Percentiles rank a stretch among this genome's conserved stretches.
Evolutionary conservation across 2,329 filamentous ascomycete genomes (phyloP).

Genomic region (Sporothrix curviconia): DNA sequence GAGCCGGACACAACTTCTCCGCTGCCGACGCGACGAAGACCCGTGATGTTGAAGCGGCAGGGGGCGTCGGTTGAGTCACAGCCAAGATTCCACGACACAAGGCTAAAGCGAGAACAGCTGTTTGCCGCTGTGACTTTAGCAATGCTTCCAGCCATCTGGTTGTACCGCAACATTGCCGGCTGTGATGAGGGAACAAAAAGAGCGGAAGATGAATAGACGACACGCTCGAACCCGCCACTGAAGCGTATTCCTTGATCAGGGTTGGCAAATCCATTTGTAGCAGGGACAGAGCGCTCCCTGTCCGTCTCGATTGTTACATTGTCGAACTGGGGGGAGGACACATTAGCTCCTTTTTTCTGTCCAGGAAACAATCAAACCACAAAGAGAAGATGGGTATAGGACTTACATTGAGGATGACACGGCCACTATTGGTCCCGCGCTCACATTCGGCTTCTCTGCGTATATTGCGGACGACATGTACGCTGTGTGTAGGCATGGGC

Average conservation of each 20-base stretch:
- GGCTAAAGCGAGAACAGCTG: slow-evolving; percentile 30
- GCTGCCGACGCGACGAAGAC: slow-evolving; percentile 23
- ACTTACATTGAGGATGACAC: background rate
- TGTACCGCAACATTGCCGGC: slow-evolving; percentile 22
- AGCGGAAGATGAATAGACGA: slow-evolving; percentile 19
- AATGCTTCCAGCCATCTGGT: slow-evolving; percentile 18
- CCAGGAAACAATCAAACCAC: too few species aligned
- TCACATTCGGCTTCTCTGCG: background rate
- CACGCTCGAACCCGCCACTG: slow-evolving; percentile 29
- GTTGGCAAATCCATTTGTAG: slow-evolving; percentile 16
- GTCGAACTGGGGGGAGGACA: slow-evolving; percentile 21
- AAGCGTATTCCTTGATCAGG: slow-evolving; percentile 29
- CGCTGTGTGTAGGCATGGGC: background rate
- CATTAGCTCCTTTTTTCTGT: too few species aligned
- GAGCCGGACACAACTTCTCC: slow-evolving; percentile 22
- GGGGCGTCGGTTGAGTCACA: slow-evolving; percentile 29
- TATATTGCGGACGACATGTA: background rate
- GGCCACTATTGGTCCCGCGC: background rate
- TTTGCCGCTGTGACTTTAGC: slow-evolving; percentile 24
- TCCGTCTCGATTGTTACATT: slow-evolving; percentile 13
- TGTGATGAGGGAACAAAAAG: slow-evolving; percentile 21
- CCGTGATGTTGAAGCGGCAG: slow-evolving; percentile 34
- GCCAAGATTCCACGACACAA: slow-evolving; percentile 32
- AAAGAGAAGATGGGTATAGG: background rate
- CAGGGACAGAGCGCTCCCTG: background rate